Base-by-base conservation (phyloP, 164 flowering plant genomes). In the Vitis riparia region DNA sequence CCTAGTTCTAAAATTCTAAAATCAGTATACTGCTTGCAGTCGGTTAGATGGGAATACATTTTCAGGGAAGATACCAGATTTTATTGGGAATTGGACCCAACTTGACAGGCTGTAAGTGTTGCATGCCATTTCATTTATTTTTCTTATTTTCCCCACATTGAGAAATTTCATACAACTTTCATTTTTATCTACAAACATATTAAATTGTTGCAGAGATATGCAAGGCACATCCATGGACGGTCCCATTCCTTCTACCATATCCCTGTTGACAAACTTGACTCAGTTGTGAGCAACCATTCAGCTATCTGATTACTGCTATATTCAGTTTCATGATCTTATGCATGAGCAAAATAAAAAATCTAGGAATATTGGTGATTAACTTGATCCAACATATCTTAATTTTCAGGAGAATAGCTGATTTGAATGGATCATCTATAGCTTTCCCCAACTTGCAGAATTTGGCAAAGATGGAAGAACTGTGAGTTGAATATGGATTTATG, bases 221-320 rank as follows among this genome's bases (percentile, higher is more conserved):
- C 95, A 91, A 67, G 99, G 98, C 47, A 88, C 98, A 63, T 76
- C 81, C 9, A 76, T 95, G 92, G 85, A 78, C 66, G 94, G 95
- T 7, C 99, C 98, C 1, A 78, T 95, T 77, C 99, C 98, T 73
- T 72, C 81, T n/a, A 76, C 71, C 49, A 77, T 95, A 60, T 81
- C 88, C 11, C 23, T 8, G 49, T 73, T 95, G 79, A 80, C 17
- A 71, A 86, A 83, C 60, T 73, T 95, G 52, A 67, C 37, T 1
- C 66, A 81, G 2, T 65, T 95, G 99, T 93, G 69, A 84, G 94
- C 44, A 47, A 27, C 7, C 59, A 13, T 32, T 67, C 32, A 23
- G 14, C 44, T 8, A 37, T 55, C 17, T 67, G 19, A 51, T 62
- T 9, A 30, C 17, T 23, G 16, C 47, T 32, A 8, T 51, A 47